Conservation (phyloP, 2,329 filamentous ascomycete species). For the Aspergillus niger region DNA sequence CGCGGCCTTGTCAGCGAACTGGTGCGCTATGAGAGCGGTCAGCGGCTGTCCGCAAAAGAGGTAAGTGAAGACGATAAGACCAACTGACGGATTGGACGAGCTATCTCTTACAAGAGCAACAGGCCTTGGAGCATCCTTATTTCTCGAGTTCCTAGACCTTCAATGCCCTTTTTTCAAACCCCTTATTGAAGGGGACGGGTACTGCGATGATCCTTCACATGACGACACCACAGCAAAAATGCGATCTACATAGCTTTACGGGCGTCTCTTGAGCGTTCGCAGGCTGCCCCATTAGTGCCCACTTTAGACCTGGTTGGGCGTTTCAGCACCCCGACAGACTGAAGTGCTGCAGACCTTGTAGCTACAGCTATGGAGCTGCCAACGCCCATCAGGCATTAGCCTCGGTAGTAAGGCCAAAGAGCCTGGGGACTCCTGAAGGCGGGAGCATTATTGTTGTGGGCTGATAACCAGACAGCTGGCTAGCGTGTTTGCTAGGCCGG, state of each 20-base stretch:
- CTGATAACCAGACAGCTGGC: neutral
- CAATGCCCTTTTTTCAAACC: neutral
- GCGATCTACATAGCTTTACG: neutral
- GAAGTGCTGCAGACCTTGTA: conserved; percentile 7
- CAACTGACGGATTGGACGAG: neutral
- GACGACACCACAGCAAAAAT: neutral
- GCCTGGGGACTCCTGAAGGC: neutral
- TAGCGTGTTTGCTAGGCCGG: neutral
- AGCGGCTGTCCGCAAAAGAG: conserved; percentile 67
- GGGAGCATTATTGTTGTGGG: neutral
- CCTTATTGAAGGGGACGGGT: neutral
- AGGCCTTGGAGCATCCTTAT: conserved; percentile 45
- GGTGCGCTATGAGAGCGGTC: conserved; percentile 70
- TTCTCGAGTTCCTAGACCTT: conserved; percentile 23
- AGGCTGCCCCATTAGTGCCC: neutral
- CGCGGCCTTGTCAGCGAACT: conserved; percentile 67
- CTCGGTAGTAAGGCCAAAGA: conserved; percentile 7
- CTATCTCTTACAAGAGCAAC: neutral
- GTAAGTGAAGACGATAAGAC: conserved; percentile 41
- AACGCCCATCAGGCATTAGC: conserved; percentile 3
- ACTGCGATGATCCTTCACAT: neutral
- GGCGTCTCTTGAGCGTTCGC: neutral
- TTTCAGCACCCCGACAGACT: conserved; percentile 14
- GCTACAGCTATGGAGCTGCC: neutral
- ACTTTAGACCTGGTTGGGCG: conserved; percentile 3